Conservation (phyloP, 2,329 filamentous ascomycete species). For the Calonectria pseudoturangicola region DNA sequence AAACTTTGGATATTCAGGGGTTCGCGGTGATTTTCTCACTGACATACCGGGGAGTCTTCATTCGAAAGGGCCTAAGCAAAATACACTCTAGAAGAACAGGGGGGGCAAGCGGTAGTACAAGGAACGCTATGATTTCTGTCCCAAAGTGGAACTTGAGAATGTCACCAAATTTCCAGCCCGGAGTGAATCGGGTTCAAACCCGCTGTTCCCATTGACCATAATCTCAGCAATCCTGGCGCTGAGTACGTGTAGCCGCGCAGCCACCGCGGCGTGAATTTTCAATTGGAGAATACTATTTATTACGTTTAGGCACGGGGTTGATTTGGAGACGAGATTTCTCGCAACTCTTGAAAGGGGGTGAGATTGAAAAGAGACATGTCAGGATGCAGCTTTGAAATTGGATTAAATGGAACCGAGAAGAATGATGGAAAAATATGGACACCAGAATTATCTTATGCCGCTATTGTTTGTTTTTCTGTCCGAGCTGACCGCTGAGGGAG, state of each 20-base stretch:
- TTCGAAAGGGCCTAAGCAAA: constrained; percentile 59
- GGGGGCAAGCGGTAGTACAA: constrained; percentile 59
- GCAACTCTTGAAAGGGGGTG: background rate
- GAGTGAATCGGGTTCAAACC: constrained; percentile 59
- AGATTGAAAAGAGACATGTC: constrained; percentile 4
- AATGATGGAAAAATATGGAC: constrained; percentile 35
- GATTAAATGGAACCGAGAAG: constrained; percentile 3
- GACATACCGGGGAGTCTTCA: constrained; percentile 57
- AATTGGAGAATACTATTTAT: constrained; percentile 55
- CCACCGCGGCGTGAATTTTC: constrained; percentile 51
- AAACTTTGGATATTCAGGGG: background rate
- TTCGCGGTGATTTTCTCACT: background rate
- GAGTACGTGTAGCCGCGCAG: constrained; percentile 52
- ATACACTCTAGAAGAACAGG: constrained; percentile 59
- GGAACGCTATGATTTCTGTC: constrained; percentile 61
- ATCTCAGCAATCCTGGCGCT: constrained; percentile 59
- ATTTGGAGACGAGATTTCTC: constrained; percentile 4
- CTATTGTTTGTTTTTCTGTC: constrained; percentile 33
- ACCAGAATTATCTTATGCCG: constrained; percentile 45
- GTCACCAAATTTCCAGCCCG: constrained; percentile 57
- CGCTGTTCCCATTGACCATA: constrained; percentile 57
- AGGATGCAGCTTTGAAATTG: constrained; percentile 11
- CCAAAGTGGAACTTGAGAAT: constrained; percentile 62
- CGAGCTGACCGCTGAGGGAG: constrained; percentile 15
- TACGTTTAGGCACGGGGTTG: background rate